phyloP scores from a whole-genome alignment of 495 filamentous ascomycete species.

The Daldinia concentrica region DNA sequence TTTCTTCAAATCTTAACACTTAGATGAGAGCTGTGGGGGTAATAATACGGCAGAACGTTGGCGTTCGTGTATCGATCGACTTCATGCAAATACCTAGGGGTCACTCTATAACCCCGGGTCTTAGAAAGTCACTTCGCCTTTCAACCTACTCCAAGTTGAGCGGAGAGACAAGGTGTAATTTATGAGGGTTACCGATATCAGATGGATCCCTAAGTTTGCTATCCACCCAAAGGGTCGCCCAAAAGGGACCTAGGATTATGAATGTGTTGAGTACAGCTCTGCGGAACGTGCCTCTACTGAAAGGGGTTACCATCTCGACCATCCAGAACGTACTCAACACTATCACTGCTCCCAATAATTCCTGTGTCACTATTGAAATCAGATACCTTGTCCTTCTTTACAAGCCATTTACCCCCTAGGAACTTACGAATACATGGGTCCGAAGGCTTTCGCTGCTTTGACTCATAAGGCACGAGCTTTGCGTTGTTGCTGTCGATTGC shows the following conservation, averaged over 20 bases:
- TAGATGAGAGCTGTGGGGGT: background rate
- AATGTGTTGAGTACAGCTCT: conserved; percentile 24
- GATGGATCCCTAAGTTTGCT: conserved; percentile 8
- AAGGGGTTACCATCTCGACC: conserved; percentile 43
- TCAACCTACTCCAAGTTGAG: conserved; percentile 20
- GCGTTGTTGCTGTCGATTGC: conserved; percentile 62
- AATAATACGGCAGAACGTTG: background rate
- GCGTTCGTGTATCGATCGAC: background rate
- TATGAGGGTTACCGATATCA: conserved; percentile 21
- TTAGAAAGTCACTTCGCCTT: conserved; percentile 17
- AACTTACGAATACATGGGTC: conserved; percentile 63
- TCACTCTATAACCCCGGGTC: background rate
- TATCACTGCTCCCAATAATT: conserved; percentile 39
- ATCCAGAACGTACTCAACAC: conserved; percentile 44
- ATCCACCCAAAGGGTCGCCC: conserved; percentile 16
- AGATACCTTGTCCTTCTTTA: conserved; percentile 50
- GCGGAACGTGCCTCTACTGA: conserved; percentile 20
- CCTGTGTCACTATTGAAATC: conserved; percentile 44
- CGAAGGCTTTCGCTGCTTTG: conserved; percentile 59
- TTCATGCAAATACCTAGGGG: background rate
- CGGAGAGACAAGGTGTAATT: conserved; percentile 17
- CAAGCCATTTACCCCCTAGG: conserved; percentile 59
- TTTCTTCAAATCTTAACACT: conserved; percentile 1
- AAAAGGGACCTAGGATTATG: conserved; percentile 9
- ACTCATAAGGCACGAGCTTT: conserved; percentile 61